A percentile compares a stretch with the other conserved stretches of the same genome.
Conservation (phyloP, 1,284 basidiomycete genomes). For the Cronartium quercuum region DNA sequence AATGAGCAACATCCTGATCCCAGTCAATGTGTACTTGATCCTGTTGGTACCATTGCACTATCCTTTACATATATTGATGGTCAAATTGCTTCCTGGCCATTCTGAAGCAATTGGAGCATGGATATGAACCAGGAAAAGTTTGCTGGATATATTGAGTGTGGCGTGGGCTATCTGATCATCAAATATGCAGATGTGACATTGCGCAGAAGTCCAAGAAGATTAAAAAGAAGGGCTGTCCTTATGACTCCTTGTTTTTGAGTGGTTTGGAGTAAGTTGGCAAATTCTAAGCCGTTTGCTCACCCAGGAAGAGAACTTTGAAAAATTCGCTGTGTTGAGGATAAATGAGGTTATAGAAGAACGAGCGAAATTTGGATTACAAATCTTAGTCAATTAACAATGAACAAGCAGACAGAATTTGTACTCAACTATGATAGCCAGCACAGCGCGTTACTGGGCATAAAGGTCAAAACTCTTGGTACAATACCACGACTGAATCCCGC, state of each 20-base stretch:
- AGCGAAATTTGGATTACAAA: not conserved
- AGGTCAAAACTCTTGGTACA: conserved; percentile 83
- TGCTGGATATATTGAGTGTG: too few species aligned
- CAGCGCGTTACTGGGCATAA: conserved; percentile 93
- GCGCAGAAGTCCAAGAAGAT: not conserved
- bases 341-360: not conserved
- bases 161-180: too few species aligned
- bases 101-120: too few species aligned
- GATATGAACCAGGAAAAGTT: too few species aligned
- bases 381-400: too few species aligned
- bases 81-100: too few species aligned
- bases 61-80: too few species aligned
- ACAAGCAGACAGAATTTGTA: not conserved
- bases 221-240: not conserved
- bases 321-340: conserved; percentile 25
- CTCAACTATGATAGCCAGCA: conserved; percentile 81
- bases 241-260: not conserved
- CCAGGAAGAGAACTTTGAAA: conserved; percentile 35
- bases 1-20: too few species aligned
- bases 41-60: too few species aligned
- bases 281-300: conserved; percentile 8
- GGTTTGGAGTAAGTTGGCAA: not conserved
- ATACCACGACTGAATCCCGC: conserved; percentile 82
- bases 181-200: not conserved
- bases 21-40: too few species aligned